Evolutionary conservation across 2,329 filamentous ascomycete species (phyloP), one percentile per base, ranked within the genome.

Genomic region (Fusarium sp.): DNA sequence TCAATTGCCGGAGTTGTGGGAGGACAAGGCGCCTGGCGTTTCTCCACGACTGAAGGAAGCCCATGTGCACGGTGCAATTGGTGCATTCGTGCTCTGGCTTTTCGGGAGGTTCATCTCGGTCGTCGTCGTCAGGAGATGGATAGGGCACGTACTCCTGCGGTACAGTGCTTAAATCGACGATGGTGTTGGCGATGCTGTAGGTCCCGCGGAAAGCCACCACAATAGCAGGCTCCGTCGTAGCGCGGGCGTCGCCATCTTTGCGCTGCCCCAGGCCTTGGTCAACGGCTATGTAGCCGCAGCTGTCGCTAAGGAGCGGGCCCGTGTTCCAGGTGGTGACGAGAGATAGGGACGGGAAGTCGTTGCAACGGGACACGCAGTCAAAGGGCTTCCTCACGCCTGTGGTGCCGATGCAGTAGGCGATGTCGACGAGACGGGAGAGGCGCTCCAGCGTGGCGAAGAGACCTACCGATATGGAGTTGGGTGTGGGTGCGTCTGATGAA

Each of bases 81-180:
- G 83, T 79, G 80, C 96, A 99, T 71, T 85, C 87, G 27, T 87
- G 84, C 40, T 82, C 78, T n/a, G 80, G 79, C 60, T 81, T 75
- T 50, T 77, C 73, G 23, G 76, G 75, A 7, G 77, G 72, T 34
- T 76, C 71, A 8, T 23, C 23, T 23, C 23, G 23, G 23, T 77
- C 77, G 16, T 79, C 82, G 48, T 84, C 78, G 41, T 84, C 83
- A 0, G 85, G 84, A 2, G 88, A 86, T 1, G 93, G 92, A 78
- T 98, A 99, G 1, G 96, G 95, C 1, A 94, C 88, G 77, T 98
- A 99, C 78, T 93, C 89, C 79, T 98, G 95, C 12, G 94, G 95
- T 3, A 95, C 86, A 2, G 94, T 97, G 68, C 93, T 94, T 59
- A 99, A 86, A 81, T 99, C 96, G 52, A 94, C 87, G 66, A 99